phyloP scores from a whole-genome alignment of 371 early-diverging fungal genomes.

The Mortierella sp. region DNA sequence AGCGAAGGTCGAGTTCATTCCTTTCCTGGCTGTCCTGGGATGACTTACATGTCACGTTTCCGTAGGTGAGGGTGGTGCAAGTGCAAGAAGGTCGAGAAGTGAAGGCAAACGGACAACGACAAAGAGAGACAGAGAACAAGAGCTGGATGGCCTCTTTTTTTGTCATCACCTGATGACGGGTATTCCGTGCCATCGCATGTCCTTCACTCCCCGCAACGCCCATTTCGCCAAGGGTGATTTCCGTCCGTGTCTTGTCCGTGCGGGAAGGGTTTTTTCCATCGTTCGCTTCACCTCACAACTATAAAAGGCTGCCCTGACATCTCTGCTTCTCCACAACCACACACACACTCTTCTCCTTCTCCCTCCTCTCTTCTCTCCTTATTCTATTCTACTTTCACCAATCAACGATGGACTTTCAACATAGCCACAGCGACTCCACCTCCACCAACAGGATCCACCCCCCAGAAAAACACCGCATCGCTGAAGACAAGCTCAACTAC shows the following conservation, averaged over 20 bases:
- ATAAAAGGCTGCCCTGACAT: neutral
- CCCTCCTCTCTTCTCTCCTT: neutral
- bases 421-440: neutral
- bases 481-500: conserved; percentile 33
- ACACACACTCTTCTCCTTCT: neutral
- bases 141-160: neutral
- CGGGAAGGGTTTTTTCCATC: neutral
- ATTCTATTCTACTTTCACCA: neutral
- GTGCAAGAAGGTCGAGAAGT: neutral
- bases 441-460: neutral
- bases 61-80: conserved; percentile 4
- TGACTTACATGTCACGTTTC: conserved; percentile 11
- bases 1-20: neutral
- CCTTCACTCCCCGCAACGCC: neutral
- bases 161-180: conserved; percentile 6
- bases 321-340: neutral
- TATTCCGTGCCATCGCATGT: neutral
- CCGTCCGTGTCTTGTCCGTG: neutral
- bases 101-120: neutral
- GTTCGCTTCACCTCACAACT: neutral
- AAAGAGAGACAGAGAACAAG: neutral
- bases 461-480: conserved; percentile 19
- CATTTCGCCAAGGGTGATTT: neutral
- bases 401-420: neutral
- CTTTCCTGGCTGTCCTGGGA: neutral